Percentiles rank a stretch among this genome's conserved stretches.
Evolutionary conservation across 345 rosid genomes (phyloP).

Genomic region (Zanthoxylum bungeanum): DNA sequence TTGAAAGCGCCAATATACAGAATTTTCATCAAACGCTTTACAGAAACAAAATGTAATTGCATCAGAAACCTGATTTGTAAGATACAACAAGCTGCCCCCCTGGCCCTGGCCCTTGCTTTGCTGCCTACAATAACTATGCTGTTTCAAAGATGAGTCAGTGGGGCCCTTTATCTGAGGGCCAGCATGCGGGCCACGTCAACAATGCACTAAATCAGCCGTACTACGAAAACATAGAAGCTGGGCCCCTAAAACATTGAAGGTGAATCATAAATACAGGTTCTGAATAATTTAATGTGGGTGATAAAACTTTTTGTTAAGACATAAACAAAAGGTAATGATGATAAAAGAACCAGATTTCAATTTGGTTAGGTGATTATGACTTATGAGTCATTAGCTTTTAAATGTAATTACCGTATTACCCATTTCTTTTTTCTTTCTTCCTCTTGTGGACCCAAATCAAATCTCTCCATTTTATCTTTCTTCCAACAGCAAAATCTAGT

Average conservation of each 20-base stretch:
- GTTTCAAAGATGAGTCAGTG: not conserved
- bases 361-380: constrained; percentile 18
- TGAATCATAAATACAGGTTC: not conserved
- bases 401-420: constrained; percentile 14
- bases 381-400: constrained; percentile 5
- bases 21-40: not conserved
- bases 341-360: constrained; percentile 10
- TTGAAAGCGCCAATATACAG: not conserved
- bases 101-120: not conserved
- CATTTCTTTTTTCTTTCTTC: constrained; percentile 8
- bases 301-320: not conserved
- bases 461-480: constrained; percentile 3
- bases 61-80: constrained; percentile 8
- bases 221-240: constrained; percentile 12
- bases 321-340: constrained; percentile 20
- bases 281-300: not conserved
- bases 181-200: constrained; percentile 24
- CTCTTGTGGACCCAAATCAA: constrained; percentile 18
- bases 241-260: not conserved
- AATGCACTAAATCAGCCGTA: constrained; percentile 10
- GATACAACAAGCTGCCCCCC: not conserved
- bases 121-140: not conserved
- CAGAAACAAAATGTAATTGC: not conserved
- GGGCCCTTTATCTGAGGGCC: constrained; percentile 1
- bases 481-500: not conserved